These are phyloP conservation scores for Rhynchospora pubera DNA, from an alignment of 176 grass and related monocot genomes.

Conservation along the genomic window DNA sequence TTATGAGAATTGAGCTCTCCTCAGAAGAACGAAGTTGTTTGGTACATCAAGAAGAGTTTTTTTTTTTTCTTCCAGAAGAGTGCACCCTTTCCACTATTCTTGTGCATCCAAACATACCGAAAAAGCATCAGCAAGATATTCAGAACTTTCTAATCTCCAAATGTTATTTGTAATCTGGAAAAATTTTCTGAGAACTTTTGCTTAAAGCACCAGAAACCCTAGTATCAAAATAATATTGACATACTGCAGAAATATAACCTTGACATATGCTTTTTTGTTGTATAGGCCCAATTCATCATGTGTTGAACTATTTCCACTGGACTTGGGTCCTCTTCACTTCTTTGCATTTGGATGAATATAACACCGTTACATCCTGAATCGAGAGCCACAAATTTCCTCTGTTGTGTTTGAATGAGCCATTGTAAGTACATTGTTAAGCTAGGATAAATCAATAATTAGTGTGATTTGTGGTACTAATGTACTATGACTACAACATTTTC, in stretches of 20 bases:
- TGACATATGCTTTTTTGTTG: constrained; percentile 94
- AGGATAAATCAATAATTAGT: background rate
- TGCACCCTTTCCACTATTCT: no score
- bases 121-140: background rate
- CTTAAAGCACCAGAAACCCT: background rate
- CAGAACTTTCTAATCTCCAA: background rate
- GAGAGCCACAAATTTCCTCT: constrained; percentile 83
- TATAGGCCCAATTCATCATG: constrained; percentile 68
- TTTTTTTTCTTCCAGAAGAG: no score
- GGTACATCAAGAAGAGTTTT: no score
- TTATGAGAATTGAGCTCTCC: no score
- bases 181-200: background rate
- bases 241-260: constrained; percentile 44
- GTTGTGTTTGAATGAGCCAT: constrained; percentile 13
- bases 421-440: background rate
- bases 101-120: no score
- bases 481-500: background rate
- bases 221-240: background rate
- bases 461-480: background rate
- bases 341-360: constrained; percentile 91
- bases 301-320: constrained; percentile 80
- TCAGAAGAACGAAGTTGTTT: no score
- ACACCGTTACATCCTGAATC: constrained; percentile 89
- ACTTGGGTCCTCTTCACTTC: constrained; percentile 48
- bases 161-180: background rate